Base-by-base conservation (phyloP, 2,329 filamentous ascomycete species). In the Mariannaea sp. region DNA sequence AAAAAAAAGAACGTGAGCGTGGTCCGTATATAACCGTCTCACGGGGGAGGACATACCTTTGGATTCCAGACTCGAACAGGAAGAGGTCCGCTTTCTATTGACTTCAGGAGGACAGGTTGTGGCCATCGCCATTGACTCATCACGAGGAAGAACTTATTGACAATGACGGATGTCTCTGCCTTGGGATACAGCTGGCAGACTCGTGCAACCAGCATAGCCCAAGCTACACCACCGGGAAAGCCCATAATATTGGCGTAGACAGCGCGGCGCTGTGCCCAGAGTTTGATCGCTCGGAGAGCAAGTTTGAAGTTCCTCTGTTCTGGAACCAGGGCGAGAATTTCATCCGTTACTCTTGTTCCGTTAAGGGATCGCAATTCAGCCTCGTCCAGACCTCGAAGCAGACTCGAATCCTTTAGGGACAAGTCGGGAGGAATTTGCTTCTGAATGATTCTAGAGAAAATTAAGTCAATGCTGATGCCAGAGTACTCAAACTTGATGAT, bases 231-330 rank as follows among this genome's bases (percentile, higher is more conserved):
- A 64, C 94, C 94, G 2, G 94, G 94, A 63, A 94, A 99, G 20
- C 94, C 94, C 73, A 96, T 92, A 59, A 97, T 92, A 67, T 97
- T 97, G 59, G 91, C 91, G 69, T 97, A 97, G 41, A 97, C 91
- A 19, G 90, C 94, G 56, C 93, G 89, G 45, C 87, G 85, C 68
- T 96, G 90, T 8, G 94, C 92, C 94, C 94, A 99, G 7, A 99
- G 80, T 74, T 99, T 99, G 76, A 99, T 90, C 12, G 92, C 92
- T 44, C 94, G 85, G 56, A 97, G 73, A 8, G 94, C 94, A 58
- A 92, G 84, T 57, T 91, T 88, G 73, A 99, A 99, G 4, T 92
- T 91, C 64, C 89, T 91, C 65, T 88, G 83, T 69, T 97, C 90
- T 1, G 94, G 94, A 2, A 99, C 92, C 7, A 96, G 79, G 40